phyloP scores from a whole-genome alignment of 2,329 filamentous ascomycete species.

The Shiraia sp. region DNA sequence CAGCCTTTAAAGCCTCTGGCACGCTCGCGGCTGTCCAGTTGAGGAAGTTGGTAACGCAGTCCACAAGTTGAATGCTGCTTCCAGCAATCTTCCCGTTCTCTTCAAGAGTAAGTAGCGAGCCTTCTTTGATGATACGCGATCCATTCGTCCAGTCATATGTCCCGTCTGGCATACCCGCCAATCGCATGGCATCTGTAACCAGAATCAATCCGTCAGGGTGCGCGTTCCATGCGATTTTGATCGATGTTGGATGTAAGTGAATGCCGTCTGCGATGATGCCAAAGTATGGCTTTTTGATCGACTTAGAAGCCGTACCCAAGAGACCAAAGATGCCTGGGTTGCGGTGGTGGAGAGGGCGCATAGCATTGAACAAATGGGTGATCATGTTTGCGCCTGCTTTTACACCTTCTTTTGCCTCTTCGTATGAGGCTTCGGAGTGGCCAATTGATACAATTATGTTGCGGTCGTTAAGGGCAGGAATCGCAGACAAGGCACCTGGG shows the following conservation, averaged over 20 bases:
- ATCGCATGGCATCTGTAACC: constrained; percentile 90
- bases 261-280: constrained; percentile 91
- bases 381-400: constrained; percentile 83
- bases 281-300: constrained; percentile 68
- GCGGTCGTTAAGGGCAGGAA: constrained; percentile 65
- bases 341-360: constrained; percentile 86
- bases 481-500: constrained; percentile 68
- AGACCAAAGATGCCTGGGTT: constrained; percentile 90
- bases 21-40: constrained; percentile 72
- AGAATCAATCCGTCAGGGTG: constrained; percentile 84
- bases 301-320: constrained; percentile 58
- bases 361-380: constrained; percentile 92
- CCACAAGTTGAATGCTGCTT: constrained; percentile 72
- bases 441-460: constrained; percentile 80
- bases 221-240: constrained; percentile 87
- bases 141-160: constrained; percentile 84
- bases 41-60: constrained; percentile 82
- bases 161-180: constrained; percentile 82
- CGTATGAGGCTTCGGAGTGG: constrained; percentile 85
- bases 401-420: constrained; percentile 74
- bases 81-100: constrained; percentile 64
- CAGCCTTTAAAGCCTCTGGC: constrained; percentile 69
- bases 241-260: constrained; percentile 83
- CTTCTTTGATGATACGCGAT: constrained; percentile 69
- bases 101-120: constrained; percentile 73